Base-by-base conservation (phyloP, 2,329 filamentous ascomycete species). In the Diaporthe amygdali region DNA sequence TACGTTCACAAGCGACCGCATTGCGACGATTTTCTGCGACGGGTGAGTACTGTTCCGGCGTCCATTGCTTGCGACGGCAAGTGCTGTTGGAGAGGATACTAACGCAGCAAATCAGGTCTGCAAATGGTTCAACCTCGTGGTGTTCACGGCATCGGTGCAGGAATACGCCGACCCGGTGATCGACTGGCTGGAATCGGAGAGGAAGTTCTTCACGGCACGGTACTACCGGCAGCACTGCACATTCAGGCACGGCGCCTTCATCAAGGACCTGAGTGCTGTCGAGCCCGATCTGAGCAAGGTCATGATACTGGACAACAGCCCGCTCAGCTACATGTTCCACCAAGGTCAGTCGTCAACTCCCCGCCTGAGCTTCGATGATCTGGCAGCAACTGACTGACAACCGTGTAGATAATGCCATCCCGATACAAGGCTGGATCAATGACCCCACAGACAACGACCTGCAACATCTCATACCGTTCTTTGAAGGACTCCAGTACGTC, bases 161-260 rank as follows among this genome's bases (percentile, higher is more conserved):
- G 96, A 99, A 81, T 99, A 99, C 78, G 96, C 96, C 70, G 96
- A 99, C 81, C 96, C 96, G 0, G 96, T 99, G 70, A 98, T 99
- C 79, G 96, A 99, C 86, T 98, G 95, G 95, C 88, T 99, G 72
- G 96, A 99, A 83, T 92, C 94, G 75, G 96, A 99, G 83, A 91
- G 95, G 78, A 98, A 98, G 83, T 98, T 94, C 84, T 99, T 99
- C 83, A 93, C 93, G 44, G 94, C 92, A 49, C 88, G 96, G 75
- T 98, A 96, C 84, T 99, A 99, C 82, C 90, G 96, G 69, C 96
- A 99, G 81, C 96, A 99, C 82, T 99, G 96, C 85, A 98, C 96
- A 27, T 95, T 94, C 79, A 90, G 96, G 68, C 96, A 98, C 77
- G 96, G 96, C 63, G 95, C 96, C 39, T 99, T 98, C 79, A 98